Evolutionary conservation across 2,329 filamentous ascomycete species (phyloP), one percentile per base, ranked within the genome.

Genomic region (Incumbomyces delicatus): DNA sequence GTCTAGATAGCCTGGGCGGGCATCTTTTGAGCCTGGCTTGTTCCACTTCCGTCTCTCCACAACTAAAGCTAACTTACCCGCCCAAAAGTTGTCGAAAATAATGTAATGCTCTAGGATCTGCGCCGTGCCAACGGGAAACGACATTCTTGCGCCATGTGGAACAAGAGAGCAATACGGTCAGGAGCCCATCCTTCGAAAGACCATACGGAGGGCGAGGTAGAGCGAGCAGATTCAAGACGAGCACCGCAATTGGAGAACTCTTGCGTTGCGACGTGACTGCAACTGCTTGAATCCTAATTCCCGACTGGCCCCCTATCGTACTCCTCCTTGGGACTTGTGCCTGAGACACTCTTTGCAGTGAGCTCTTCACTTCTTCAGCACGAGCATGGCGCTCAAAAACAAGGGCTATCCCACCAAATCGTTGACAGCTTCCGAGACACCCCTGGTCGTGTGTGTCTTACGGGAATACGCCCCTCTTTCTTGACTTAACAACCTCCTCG

Each of bases 401-500:
- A 44, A 44, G 41, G 41, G 41, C 18, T 16, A 44, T 44, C 41
- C 41, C 27, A 20, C 41, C 41, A 17, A 38, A 31, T 31, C 30
- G 34, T 27, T 45, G 42, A 31, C 31, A 20, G 7, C 16, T 45
- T 45, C 42, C 42, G 42, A 45, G 33, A 38, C 33, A 37, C 33
- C 42, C 33, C 33, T 37, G 33, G 17, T 38, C 20, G 27, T 45
- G 34, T 27, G 13, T 38, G 42, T 45, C 74, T 95, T 64, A 80
- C 85, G 82, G 43, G 10, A 30, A 17, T 83, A 85, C 18, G 79
- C 80, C 37, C 73, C 95, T 63, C 94, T 85, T n/a, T 1, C 78
- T 84, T 52, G 72, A 79, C 22, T 96, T 13, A 86, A 88, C 2
- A 77, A 75, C 30, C 89, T 96, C 46, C 36, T 27, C 16, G 8